phyloP scores from a whole-genome alignment of 495 filamentous ascomycete species.

The Penicillium fimorum region DNA sequence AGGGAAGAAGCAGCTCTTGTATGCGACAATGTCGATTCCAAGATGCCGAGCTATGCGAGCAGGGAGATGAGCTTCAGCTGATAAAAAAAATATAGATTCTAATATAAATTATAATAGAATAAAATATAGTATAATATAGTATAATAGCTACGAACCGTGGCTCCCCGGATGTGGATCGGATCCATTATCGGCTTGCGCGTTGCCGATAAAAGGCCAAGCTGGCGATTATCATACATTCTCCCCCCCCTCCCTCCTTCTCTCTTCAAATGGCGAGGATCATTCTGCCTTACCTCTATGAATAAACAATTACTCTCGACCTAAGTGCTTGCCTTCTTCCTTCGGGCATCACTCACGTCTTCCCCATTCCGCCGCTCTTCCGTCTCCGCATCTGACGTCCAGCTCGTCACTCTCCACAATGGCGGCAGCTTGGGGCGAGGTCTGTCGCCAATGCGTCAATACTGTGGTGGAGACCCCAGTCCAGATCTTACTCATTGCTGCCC shows the following conservation, averaged over 20 bases:
- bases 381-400: slow-evolving; percentile 8
- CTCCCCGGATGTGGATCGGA: slow-evolving; percentile 11
- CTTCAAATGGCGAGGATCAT: slow-evolving; percentile 11
- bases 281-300: slow-evolving; percentile 8
- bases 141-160: slow-evolving; percentile 2
- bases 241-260: slow-evolving; percentile 9
- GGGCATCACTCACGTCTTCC: slow-evolving; percentile 24
- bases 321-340: slow-evolving; percentile 25
- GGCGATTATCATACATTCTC: slow-evolving; percentile 33
- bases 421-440: slow-evolving; percentile 32
- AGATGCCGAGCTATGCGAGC: background rate
- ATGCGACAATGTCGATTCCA: background rate
- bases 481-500: slow-evolving; percentile 30
- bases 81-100: background rate
- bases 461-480: slow-evolving; percentile 31
- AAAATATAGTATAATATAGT: background rate
- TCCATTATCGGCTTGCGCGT: slow-evolving; percentile 27
- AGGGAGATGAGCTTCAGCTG: too few relatives aligned
- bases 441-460: slow-evolving; percentile 35
- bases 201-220: slow-evolving; percentile 44
- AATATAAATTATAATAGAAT: background rate
- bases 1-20: background rate
- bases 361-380: slow-evolving; percentile 13
- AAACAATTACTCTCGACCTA: slow-evolving; percentile 27
- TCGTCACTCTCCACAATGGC: slow-evolving; percentile 29